These are phyloP conservation scores for Primulina huaijiensis DNA, from an alignment of 257 asterid genomes.

Conservation along the genomic window DNA sequence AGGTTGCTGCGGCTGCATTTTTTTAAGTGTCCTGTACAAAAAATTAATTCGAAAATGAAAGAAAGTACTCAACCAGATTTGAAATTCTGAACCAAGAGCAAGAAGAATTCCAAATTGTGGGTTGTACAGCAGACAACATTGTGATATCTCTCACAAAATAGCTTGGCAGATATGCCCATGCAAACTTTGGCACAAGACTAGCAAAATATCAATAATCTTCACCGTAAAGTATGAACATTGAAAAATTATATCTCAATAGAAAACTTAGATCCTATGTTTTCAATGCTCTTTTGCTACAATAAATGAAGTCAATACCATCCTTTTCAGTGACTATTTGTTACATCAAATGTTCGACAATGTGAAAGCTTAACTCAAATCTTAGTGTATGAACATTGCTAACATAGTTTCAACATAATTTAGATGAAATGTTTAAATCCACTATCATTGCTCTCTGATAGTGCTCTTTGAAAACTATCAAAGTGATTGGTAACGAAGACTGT, in stretches of 20 bases:
- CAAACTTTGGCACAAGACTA: not conserved
- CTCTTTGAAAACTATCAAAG: not conserved
- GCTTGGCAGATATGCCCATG: constrained; percentile 2
- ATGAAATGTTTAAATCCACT: not conserved
- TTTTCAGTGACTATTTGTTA: not conserved
- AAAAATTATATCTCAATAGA: too few relatives aligned
- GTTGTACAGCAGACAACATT: constrained; percentile 5
- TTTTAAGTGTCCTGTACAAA: constrained; percentile 82
- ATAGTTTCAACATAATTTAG: not conserved
- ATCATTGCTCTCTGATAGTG: not conserved
- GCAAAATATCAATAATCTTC: constrained; percentile 17
- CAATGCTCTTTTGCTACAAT: too few relatives aligned
- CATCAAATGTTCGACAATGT: too few relatives aligned
- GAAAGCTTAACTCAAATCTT: not conserved
- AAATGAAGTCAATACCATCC: too few relatives aligned
- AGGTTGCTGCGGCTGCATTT: constrained; percentile 99
- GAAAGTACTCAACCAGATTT: not conserved
- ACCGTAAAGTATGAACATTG: not conserved
- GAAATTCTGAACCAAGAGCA: constrained; percentile 23
- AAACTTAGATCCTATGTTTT: too few relatives aligned
- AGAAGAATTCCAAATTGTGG: constrained; percentile 12
- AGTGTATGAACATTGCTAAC: not conserved
- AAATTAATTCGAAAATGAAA: constrained; percentile 30
- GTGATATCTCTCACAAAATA: not conserved
- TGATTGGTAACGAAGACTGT: not conserved